A percentile compares a stretch with the other conserved stretches of the same genome.
Conservation (phyloP, 306 rosid species). For the Mucuna pruriens region DNA sequence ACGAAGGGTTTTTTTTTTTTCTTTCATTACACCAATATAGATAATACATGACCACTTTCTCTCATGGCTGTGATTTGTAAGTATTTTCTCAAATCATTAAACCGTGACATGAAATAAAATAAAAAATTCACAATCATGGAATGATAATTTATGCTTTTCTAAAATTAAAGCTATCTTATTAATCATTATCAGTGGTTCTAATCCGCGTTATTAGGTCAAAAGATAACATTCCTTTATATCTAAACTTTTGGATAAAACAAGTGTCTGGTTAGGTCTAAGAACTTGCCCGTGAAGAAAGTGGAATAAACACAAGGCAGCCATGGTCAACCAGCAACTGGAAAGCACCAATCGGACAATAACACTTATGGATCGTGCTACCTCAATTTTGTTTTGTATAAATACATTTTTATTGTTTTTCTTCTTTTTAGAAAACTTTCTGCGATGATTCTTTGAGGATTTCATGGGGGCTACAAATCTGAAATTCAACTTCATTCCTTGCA, state of each 20-base stretch:
- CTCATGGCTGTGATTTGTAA: too few relatives aligned
- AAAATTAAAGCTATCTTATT: slow-evolving; percentile 6
- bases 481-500: slow-evolving; percentile 45
- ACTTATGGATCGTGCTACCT: not conserved
- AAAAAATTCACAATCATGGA: not conserved
- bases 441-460: slow-evolving; percentile 39
- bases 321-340: slow-evolving; percentile 12
- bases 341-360: not conserved
- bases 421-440: not conserved
- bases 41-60: too few relatives aligned
- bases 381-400: not conserved
- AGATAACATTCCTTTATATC: slow-evolving; percentile 37
- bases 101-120: too few relatives aligned
- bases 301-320: not conserved
- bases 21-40: not conserved
- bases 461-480: slow-evolving; percentile 55
- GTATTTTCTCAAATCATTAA: too few relatives aligned
- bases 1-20: not conserved
- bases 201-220: slow-evolving; percentile 34
- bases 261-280: slow-evolving; percentile 29
- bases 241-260: not conserved
- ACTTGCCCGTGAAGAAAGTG: slow-evolving; percentile 45
- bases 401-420: not conserved
- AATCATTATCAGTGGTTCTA: not conserved
- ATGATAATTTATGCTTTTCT: not conserved